Base-by-base conservation (phyloP, 306 rosid species). In the Arachis stenosperma region DNA sequence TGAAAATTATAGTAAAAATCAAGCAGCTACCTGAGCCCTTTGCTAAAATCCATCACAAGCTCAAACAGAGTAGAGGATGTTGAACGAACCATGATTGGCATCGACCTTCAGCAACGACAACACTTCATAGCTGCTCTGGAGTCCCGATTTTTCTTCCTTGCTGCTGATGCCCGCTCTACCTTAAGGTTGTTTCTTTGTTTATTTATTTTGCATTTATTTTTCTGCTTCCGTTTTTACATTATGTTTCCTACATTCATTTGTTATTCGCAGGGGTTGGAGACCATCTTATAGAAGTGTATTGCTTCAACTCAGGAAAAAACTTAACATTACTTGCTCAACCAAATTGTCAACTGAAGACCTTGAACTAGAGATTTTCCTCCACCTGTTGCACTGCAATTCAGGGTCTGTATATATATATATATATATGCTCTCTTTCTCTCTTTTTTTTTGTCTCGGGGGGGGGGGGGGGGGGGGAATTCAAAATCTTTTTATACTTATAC, bases 301-400 rank as follows among this genome's bases (percentile, higher is more conserved):
- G 83, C 96, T 91, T 82, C 87, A 87, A 61, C 86, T 91, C 64
- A 83, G 92, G 75, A 87, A 82, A 65, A 90, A 81, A 79, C 70
- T 94, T 7, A 80, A 81, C 61, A 79, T 94, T 81, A 89, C 85
- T 61, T 94, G 96, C 85, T 94, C 96, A 22, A 76, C 84, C 79
- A 86, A 78, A 79, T 79, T 91, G 80, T 81, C 93, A 48, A 87
- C 95, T 14, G 87, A 81, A 77, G 97, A 94, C 85, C 89, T 94
- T 74, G 99, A 94, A 87, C 87, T 88, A 9, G 96, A 94, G 87
- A 88, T 94, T 61, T 91, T 94, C 80, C 99, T 94, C 81, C 87
- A 89, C 81, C 75, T 91, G n/a, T 80, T 94, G 81, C 90, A 85
- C 81, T 86, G 74, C 48, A 73, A 64, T 71, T 70, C 89, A 64